Conservation (phyloP, 169 alveolate species). For the Besnoitia besnoiti region DNA sequence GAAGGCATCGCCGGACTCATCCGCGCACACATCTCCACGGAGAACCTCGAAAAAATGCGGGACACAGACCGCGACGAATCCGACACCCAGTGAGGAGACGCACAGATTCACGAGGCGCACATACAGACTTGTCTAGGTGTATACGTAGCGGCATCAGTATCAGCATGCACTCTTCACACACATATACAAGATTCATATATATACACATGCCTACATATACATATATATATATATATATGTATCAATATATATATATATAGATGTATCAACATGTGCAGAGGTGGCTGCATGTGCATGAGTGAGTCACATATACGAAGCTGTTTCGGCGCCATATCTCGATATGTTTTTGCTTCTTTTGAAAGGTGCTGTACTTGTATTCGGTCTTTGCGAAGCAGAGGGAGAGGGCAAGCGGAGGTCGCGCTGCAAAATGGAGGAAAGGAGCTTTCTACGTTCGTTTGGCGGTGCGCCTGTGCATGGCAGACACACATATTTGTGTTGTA, state of each 20-base stretch:
- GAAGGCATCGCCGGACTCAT: neutral
- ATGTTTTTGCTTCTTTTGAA: no score
- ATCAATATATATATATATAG: neutral
- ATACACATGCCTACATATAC: neutral
- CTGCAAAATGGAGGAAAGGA: no score
- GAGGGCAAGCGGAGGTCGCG: no score
- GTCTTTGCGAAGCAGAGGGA: no score
- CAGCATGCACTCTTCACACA: neutral
- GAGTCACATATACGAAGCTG: no score
- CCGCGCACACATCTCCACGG: neutral
- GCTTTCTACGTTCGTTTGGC: no score
- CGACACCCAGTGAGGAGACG: neutral
- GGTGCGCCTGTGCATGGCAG: no score
- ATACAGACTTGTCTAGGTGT: neutral
- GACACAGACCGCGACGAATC: neutral
- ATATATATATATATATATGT: neutral
- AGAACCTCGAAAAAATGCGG: neutral
- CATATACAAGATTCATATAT: neutral
- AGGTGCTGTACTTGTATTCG: no score
- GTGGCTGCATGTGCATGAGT: neutral
- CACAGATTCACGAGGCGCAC: neutral
- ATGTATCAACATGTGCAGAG: neutral
- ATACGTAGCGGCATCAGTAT: no score
- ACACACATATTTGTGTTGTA: no score
- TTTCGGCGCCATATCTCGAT: no score